Evolutionary conservation across 495 filamentous ascomycete genomes (phyloP), one percentile per base, ranked within the genome.

Genomic region (Annulohypoxylon maeteangense): DNA sequence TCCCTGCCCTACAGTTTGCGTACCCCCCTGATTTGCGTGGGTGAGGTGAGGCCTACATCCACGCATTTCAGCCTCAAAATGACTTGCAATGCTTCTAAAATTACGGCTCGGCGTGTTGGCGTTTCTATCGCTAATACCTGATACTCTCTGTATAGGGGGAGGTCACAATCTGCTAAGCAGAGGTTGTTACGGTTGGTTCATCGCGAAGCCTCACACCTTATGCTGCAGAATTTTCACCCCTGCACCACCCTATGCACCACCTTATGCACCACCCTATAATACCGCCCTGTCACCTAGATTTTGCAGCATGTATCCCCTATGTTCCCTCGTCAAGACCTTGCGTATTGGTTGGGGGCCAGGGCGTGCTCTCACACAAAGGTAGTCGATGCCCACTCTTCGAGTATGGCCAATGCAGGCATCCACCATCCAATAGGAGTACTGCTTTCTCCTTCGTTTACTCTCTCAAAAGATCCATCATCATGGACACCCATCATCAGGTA

Each of bases 401-500:
- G 6, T 2, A n/a, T 7, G 2, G 12, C 4, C 4, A 10, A 16
- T 3, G 16, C 6, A 29, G n/a, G 3, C 7, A 0, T 12, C 1
- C 7, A 1, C 23, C 11, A 29, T 27, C 62, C 32, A 65, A 65
- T 57, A 3, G 16, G 3, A 48, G 5, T 18, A 11, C 10, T 2
- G 14, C 2, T 31, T 53, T 32, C 44, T 44, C 54, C 53, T 12
- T 27, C 29, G 11, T 57, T 57, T 36, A 12, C 7, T 4, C 16
- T 20, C 18, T 27, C 18, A 8, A 57, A 14, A 20, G 12, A 29
- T n/a, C 23, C 16, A 7, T 25, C 55, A 38, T 18, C 8, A 65
- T 65, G 29, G 42, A 57, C 20, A 6, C 31, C 12, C 27, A 65
- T 18, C n/a, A 16, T 11, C 40, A 27, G 51, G 12, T 57, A 65